Evolutionary conservation across 2,329 filamentous ascomycete species (phyloP).

Genomic region (Macrophomina phaseolina): DNA sequence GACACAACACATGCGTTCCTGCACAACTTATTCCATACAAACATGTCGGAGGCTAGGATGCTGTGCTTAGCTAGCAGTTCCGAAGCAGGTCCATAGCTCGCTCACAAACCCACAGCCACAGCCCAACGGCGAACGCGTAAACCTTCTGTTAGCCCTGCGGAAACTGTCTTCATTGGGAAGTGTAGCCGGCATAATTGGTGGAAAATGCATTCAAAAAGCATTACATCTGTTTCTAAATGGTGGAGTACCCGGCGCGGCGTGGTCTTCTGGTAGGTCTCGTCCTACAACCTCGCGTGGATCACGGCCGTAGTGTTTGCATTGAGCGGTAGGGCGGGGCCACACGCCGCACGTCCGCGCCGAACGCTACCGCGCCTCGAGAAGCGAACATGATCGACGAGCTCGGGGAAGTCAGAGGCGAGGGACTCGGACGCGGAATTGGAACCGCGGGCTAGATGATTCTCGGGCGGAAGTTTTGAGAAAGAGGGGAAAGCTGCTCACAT

Average conservation of each 20-base stretch:
- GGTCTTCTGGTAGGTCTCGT: slow-evolving; percentile 1
- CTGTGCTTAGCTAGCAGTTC: slow-evolving; percentile 13
- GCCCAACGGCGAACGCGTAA: slow-evolving; percentile 21
- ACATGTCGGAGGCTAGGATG: slow-evolving; percentile 17
- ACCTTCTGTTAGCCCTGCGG: slow-evolving; percentile 7
- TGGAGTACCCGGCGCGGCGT: slow-evolving; percentile 5
- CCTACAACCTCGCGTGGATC: slow-evolving; percentile 21
- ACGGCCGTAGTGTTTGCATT: slow-evolving; percentile 25
- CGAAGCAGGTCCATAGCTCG: slow-evolving; percentile 4
- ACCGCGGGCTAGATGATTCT: neutral
- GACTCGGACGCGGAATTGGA: neutral
- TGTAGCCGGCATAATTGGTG: slow-evolving; percentile 16
- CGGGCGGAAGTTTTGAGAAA: slow-evolving; percentile 4
- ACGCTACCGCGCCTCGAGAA: slow-evolving; percentile 12
- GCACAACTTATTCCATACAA: slow-evolving; percentile 24
- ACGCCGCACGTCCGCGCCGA: slow-evolving; percentile 2
- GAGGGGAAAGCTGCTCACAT: slow-evolving; percentile 13
- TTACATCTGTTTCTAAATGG: slow-evolving; percentile 20
- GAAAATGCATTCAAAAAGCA: slow-evolving; percentile 10
- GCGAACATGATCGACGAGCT: slow-evolving; percentile 12
- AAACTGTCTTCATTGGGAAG: slow-evolving; percentile 14
- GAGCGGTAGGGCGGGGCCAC: slow-evolving; percentile 13
- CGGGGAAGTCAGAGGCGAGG: slow-evolving; percentile 13
- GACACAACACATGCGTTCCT: slow-evolving; percentile 1
- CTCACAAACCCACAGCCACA: slow-evolving; percentile 3